phyloP scores from a whole-genome alignment of 176 grass and related monocot species.

The Triticum turgidum region DNA sequence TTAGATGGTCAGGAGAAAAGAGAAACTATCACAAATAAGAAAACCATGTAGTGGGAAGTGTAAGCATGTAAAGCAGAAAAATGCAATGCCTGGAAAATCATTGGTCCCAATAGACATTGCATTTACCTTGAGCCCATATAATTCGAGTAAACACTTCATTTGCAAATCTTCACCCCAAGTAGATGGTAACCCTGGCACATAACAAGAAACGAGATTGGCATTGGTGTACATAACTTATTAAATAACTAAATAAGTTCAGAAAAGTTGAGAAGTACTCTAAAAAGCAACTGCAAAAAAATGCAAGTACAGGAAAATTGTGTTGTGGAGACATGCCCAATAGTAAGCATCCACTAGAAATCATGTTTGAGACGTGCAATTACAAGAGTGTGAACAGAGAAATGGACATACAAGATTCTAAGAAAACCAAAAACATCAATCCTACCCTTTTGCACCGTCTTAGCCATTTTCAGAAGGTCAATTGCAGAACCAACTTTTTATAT shows the following conservation, averaged over 20 bases:
- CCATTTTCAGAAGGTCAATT: constrained; percentile 10
- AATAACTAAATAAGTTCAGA: not conserved
- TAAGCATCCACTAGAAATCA: constrained; percentile 7
- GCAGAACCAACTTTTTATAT: not conserved
- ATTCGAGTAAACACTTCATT: constrained; percentile 99
- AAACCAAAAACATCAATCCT: not conserved
- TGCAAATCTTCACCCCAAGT: constrained; percentile 88
- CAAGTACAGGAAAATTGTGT: constrained; percentile 4
- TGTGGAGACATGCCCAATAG: not conserved
- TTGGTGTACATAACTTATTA: not conserved
- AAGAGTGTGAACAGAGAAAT: not conserved
- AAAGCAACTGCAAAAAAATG: constrained; percentile 11
- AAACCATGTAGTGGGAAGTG: not conserved
- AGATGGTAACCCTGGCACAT: constrained; percentile 72
- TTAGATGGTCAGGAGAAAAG: constrained; percentile 18
- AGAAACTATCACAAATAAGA: not conserved
- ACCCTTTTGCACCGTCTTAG: not conserved
- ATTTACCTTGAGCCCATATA: constrained; percentile 96
- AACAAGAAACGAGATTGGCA: constrained; percentile 5
- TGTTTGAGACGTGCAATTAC: not conserved
- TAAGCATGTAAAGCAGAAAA: constrained; percentile 2
- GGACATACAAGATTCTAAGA: not conserved
- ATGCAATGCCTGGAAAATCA: constrained; percentile 10
- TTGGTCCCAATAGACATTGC: constrained; percentile 7
- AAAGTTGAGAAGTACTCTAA: not conserved